Evolutionary conservation across 768 basidiomycete genomes (phyloP).

Genomic region (Rhodotorula kratochvilovae): DNA sequence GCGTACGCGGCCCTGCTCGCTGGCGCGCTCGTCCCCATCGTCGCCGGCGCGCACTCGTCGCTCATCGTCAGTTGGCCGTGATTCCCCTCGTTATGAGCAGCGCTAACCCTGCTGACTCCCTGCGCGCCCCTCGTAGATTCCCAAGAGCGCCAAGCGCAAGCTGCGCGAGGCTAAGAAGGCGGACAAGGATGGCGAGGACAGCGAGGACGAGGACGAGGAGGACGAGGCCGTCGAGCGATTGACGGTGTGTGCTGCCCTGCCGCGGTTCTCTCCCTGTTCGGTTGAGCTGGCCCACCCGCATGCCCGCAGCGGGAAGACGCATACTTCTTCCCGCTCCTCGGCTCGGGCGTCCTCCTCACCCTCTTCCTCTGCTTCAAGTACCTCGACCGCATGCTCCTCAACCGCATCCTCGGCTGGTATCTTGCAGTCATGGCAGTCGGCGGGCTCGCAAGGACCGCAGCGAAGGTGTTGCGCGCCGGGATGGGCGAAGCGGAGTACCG

Average conservation of each 20-base stretch:
- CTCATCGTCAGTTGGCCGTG: conserved; percentile 2
- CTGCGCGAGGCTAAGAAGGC: conserved; percentile 26
- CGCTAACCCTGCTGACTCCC: not conserved
- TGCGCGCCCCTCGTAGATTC: conserved; percentile 12
- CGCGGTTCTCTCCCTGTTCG: no score
- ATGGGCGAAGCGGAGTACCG: conserved; percentile 49
- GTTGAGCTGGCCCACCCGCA: not conserved
- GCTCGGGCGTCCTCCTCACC: conserved; percentile 32
- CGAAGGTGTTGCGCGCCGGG: not conserved
- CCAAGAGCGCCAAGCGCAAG: conserved; percentile 19
- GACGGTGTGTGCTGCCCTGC: conserved; percentile 33
- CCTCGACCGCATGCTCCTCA: conserved; percentile 63
- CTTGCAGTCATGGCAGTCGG: conserved; percentile 60
- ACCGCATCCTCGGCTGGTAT: conserved; percentile 60
- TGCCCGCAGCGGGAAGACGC: conserved; percentile 40
- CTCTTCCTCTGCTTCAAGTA: conserved; percentile 45
- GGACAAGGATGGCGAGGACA: conserved; percentile 44
- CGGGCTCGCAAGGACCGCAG: conserved; percentile 52
- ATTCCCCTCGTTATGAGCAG: not conserved
- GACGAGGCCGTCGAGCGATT: conserved; percentile 52
- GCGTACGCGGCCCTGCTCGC: conserved; percentile 29
- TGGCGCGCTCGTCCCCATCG: conserved; percentile 37
- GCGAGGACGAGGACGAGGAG: conserved; percentile 58
- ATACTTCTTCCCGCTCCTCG: conserved; percentile 43
- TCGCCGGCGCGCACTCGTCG: conserved; percentile 10